A percentile compares a stretch with the other conserved stretches of the same genome.
phyloP scores from a whole-genome alignment of 164 flowering plant genomes.

The Chimonanthus praecox region DNA sequence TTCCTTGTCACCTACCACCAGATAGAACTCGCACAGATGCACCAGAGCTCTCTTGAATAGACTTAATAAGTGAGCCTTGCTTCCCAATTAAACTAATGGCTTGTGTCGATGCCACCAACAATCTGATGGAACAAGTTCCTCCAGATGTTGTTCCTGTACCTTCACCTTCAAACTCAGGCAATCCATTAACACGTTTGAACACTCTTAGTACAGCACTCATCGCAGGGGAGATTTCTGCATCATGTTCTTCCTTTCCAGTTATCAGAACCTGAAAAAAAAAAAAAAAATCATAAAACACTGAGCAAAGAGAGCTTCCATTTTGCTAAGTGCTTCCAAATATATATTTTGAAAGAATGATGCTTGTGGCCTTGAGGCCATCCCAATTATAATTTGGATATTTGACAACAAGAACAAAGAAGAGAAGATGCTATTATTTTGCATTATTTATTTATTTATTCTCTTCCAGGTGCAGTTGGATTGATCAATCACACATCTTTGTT shows the following conservation, averaged over 20 bases:
- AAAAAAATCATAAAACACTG: background rate
- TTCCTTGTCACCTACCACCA: constrained; percentile 41
- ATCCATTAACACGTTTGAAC: constrained; percentile 69
- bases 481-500: too few species aligned
- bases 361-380: background rate
- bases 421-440: too few species aligned
- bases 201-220: constrained; percentile 83
- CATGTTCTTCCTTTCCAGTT: constrained; percentile 87
- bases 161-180: constrained; percentile 51
- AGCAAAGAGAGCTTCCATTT: background rate
- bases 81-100: constrained; percentile 88
- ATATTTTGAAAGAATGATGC: too few species aligned
- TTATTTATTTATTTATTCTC: too few species aligned
- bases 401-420: too few species aligned
- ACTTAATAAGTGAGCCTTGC: constrained; percentile 74
- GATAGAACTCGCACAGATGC: constrained; percentile 71
- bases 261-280: constrained; percentile 54
- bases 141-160: constrained; percentile 21
- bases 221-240: constrained; percentile 69
- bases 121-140: constrained; percentile 54
- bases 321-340: background rate
- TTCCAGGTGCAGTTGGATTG: too few species aligned
- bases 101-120: constrained; percentile 75
- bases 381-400: too few species aligned
- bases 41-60: constrained; percentile 72